Evolutionary conservation across 805 yeast species (phyloP).

Genomic region (Myxozyma monticola): DNA sequence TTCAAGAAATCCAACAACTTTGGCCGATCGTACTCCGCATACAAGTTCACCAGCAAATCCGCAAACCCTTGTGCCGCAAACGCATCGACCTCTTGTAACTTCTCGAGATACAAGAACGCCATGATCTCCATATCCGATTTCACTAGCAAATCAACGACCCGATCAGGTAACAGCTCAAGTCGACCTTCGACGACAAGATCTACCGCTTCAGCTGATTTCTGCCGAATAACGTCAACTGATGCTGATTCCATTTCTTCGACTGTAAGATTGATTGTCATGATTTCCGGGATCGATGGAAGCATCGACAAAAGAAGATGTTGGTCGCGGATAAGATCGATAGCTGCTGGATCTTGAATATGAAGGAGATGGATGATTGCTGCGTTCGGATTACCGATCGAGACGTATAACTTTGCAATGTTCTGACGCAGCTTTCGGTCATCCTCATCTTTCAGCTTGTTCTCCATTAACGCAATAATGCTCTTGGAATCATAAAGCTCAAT

Average conservation of each 20-base stretch:
- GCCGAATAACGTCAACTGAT: constrained; percentile 46
- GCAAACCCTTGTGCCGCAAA: constrained; percentile 58
- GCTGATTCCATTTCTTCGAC: constrained; percentile 43
- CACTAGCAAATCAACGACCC: constrained; percentile 46
- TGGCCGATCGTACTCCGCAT: constrained; percentile 58
- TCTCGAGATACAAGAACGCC: constrained; percentile 64
- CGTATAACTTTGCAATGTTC: constrained; percentile 47
- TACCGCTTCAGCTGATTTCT: constrained; percentile 48
- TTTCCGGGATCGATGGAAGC: constrained; percentile 39
- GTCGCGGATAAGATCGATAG: constrained; percentile 58
- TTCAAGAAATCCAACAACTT: constrained; percentile 63
- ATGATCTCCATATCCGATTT: constrained; percentile 43
- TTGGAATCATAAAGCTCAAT: constrained; percentile 51
- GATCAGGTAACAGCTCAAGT: constrained; percentile 60
- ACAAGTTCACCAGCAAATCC: constrained; percentile 63
- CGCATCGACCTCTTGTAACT: constrained; percentile 57
- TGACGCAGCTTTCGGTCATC: constrained; percentile 25
- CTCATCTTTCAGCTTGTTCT: constrained; percentile 44
- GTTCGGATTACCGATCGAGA: constrained; percentile 56
- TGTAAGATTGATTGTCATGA: constrained; percentile 39
- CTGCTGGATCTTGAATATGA: constrained; percentile 52
- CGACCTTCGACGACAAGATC: constrained; percentile 60
- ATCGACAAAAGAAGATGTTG: constrained; percentile 52
- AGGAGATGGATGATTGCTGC: constrained; percentile 68
- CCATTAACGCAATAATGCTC: constrained; percentile 49